These are phyloP conservation scores for Gynandropsis gynandra DNA, from an alignment of 345 rosid species.

Conservation along the genomic window DNA sequence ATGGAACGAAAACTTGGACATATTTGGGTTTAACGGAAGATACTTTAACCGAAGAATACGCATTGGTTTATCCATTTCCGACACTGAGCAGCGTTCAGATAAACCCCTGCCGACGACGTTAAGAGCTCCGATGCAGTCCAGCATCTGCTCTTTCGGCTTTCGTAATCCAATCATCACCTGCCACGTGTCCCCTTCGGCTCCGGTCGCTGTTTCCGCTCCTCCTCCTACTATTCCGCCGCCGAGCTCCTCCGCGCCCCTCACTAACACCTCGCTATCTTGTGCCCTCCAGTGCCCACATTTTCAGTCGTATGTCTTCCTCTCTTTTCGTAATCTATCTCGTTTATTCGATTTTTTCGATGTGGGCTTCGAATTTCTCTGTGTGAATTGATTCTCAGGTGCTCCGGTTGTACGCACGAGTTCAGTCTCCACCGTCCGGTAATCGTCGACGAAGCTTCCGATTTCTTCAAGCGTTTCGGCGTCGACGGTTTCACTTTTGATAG, in stretches of 20 bases:
- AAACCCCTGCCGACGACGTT: constrained; percentile 18
- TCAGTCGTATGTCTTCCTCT: constrained; percentile 46
- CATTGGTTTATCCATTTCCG: constrained; percentile 44
- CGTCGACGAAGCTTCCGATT: constrained; percentile 64
- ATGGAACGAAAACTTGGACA: too few species aligned
- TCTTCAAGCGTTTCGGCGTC: constrained; percentile 56
- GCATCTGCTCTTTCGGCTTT: constrained; percentile 34
- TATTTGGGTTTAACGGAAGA: too few species aligned
- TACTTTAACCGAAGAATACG: constrained; percentile 5
- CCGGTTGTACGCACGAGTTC: constrained; percentile 87
- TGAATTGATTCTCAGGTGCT: constrained; percentile 47
- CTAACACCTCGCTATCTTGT: constrained; percentile 39
- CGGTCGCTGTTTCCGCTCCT: constrained; percentile 11
- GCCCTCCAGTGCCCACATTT: constrained; percentile 82
- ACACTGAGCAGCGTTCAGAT: constrained; percentile 25
- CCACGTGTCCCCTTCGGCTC: constrained; percentile 33
- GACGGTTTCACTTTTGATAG: constrained; percentile 83
- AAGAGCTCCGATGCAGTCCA: constrained; percentile 36
- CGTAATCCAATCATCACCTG: constrained; percentile 43
- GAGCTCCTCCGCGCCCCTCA: constrained; percentile 18
- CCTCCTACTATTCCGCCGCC: constrained; percentile 20
- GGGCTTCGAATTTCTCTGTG: neutral
- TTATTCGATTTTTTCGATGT: neutral
- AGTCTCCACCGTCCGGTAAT: constrained; percentile 69
- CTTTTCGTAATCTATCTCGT: neutral